Conservation (phyloP, 495 filamentous ascomycete species). For the Gamarada debralockiae region DNA sequence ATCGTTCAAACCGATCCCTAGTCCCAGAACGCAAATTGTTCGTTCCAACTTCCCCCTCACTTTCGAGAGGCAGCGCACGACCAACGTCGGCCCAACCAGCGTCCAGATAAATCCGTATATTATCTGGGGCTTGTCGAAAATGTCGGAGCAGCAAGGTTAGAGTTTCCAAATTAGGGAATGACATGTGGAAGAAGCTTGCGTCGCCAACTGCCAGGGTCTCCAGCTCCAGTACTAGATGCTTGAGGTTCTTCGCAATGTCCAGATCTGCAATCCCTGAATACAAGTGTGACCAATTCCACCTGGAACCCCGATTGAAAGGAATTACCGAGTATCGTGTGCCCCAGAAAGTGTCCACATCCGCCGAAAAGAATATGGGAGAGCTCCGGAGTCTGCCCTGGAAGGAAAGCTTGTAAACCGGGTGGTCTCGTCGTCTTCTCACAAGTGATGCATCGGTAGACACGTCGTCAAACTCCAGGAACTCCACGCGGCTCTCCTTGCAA, state of each 20-base stretch:
- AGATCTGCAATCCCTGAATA: background rate
- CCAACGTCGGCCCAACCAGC: too few relatives aligned
- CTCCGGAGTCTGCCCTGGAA: background rate
- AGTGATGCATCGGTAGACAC: background rate
- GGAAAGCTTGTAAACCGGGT: slow-evolving; percentile 3
- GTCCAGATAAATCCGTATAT: too few relatives aligned
- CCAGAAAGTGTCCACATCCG: slow-evolving; percentile 1
- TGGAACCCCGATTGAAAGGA: background rate
- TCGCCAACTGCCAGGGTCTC: too few relatives aligned
- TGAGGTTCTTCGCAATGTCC: background rate
- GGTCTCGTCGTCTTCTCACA: background rate
- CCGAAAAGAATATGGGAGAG: slow-evolving; percentile 2
- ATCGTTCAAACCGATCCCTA: too few relatives aligned
- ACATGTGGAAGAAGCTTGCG: background rate
- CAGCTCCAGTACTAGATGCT: background rate
- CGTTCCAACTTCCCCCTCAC: too few relatives aligned
- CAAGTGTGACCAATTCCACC: background rate
- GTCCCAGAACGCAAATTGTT: too few relatives aligned
- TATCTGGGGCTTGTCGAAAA: too few relatives aligned
- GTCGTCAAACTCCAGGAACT: background rate
- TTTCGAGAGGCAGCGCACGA: too few relatives aligned
- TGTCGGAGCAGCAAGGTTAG: background rate
- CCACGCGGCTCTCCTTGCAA: background rate
- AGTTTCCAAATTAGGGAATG: background rate
- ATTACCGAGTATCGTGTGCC: background rate